These are phyloP conservation scores for Kwoniella botswanensis DNA, from an alignment of 768 basidiomycete species.

Conservation along the genomic window DNA sequence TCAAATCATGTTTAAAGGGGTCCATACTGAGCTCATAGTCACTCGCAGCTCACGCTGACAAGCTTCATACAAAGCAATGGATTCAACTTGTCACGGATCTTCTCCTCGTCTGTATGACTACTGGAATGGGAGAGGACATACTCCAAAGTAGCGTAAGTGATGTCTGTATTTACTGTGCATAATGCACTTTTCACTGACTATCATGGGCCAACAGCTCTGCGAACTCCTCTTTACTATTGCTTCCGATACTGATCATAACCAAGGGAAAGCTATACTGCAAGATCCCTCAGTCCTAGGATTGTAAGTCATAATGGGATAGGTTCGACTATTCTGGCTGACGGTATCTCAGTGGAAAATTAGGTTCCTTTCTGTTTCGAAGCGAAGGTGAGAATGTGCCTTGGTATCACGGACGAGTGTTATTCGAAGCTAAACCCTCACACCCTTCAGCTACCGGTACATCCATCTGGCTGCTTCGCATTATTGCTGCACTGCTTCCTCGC, in stretches of 20 bases:
- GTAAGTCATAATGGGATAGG: neutral
- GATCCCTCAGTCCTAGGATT: constrained; percentile 1
- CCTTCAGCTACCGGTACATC: neutral
- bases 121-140: neutral
- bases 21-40: no score
- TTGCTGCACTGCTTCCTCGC: neutral
- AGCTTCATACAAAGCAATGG: constrained; percentile 20
- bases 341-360: no score
- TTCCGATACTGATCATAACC: neutral
- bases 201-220: neutral
- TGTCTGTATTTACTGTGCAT: no score
- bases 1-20: no score
- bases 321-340: no score
- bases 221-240: neutral
- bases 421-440: neutral
- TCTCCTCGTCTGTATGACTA: constrained; percentile 2
- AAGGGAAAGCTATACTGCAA: neutral
- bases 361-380: no score
- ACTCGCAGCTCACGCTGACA: neutral
- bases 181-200: no score
- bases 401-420: no score
- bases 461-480: constrained; percentile 1
- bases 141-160: constrained; percentile 9
- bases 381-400: no score
- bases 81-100: constrained; percentile 10